A percentile compares a stretch with the other conserved stretches of the same genome.
Evolutionary conservation across 2,329 filamentous ascomycete species (phyloP).

Genomic region (Cladophialophora chaetospira): DNA sequence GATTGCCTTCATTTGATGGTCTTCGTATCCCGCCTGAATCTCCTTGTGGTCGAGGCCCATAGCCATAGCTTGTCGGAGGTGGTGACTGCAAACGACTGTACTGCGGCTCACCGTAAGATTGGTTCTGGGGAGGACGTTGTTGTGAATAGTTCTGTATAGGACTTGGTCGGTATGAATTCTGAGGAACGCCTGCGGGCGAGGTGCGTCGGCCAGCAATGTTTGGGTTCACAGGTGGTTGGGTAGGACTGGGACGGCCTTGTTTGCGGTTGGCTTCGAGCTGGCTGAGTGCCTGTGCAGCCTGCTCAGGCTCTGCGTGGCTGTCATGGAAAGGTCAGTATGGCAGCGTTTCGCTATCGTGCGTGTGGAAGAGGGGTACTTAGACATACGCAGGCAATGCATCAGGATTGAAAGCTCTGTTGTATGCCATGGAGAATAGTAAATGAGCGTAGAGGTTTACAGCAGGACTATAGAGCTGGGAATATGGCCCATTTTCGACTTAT

Average conservation of each 20-base stretch:
- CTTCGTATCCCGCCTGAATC: slow-evolving; percentile 11
- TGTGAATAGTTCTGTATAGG: slow-evolving; percentile 24
- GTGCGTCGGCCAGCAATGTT: slow-evolving; percentile 24
- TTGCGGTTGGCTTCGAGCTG: slow-evolving; percentile 31
- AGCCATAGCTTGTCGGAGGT: slow-evolving; percentile 53
- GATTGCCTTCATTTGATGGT: slow-evolving; percentile 49
- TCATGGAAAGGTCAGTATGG: slow-evolving; percentile 8
- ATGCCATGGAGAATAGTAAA: slow-evolving; percentile 71
- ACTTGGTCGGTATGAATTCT: slow-evolving; percentile 21
- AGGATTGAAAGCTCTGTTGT: slow-evolving; percentile 89
- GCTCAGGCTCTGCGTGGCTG: slow-evolving; percentile 74
- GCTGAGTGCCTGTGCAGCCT: slow-evolving; percentile 51
- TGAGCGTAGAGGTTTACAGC: background rate
- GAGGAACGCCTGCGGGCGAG: slow-evolving; percentile 31
- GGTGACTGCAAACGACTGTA: slow-evolving; percentile 37
- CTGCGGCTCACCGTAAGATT: slow-evolving; percentile 26
- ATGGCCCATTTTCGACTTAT: background rate
- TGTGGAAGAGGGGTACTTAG: slow-evolving; percentile 6
- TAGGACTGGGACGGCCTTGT: slow-evolving; percentile 25
- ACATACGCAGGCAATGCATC: slow-evolving; percentile 90
- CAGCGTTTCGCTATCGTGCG: slow-evolving; percentile 34
- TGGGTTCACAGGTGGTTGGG: slow-evolving; percentile 34
- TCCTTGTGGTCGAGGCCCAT: slow-evolving; percentile 45
- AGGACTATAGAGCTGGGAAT: too few species aligned
- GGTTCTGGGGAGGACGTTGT: slow-evolving; percentile 21